Evolutionary conservation across 345 rosid genomes (phyloP), one percentile per base, ranked within the genome.

Genomic region (Syzygium oleosum): DNA sequence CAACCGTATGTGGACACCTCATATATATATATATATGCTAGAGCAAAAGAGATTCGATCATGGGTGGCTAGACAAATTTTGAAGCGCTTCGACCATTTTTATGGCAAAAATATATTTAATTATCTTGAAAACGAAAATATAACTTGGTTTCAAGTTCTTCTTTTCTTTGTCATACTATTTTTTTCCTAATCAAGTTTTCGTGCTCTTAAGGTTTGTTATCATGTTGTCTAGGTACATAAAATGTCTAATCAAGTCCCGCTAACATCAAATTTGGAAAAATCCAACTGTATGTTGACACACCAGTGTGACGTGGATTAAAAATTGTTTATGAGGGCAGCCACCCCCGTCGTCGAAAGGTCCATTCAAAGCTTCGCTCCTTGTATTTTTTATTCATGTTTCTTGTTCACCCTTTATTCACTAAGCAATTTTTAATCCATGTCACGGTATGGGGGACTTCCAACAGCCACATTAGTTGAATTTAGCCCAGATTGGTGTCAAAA

Each of bases 391-490:
- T 65, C 11, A 25, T 27, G 65, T 65, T 65, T 65, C 22, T 29
- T 65, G 41, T 15, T 58, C 31, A 13, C 68, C 68, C 68, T 12
- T 6, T 4, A 17, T 19, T 59, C 8, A 5, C 31, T 59, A 5
- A 9, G 77, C 41, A 63, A 29, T 6, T 14, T 63, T 63, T 63
- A n/a, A 63, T 63, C 31, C 2, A 29, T 29, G 65, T 65, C 22
- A 4, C 2, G 3, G 9, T 15, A 7, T 0, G 41, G 3, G 3
- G 19, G 78, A 2, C 22, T 8, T 29, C 11, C 1, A 10, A 17
- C 1, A 17, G 79, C 23, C 46, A 31, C 12, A 2, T 17, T 34
- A 2, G 27, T 7, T 22, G 12, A 8, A 9, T 22, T 17, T 34
- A 17, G 41, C 22, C 2, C 22, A 5, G 34, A 9, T 9, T 34